Evolutionary conservation across 2,329 filamentous ascomycete genomes (phyloP).

Genomic region (Ceratocystiopsis sp.): DNA sequence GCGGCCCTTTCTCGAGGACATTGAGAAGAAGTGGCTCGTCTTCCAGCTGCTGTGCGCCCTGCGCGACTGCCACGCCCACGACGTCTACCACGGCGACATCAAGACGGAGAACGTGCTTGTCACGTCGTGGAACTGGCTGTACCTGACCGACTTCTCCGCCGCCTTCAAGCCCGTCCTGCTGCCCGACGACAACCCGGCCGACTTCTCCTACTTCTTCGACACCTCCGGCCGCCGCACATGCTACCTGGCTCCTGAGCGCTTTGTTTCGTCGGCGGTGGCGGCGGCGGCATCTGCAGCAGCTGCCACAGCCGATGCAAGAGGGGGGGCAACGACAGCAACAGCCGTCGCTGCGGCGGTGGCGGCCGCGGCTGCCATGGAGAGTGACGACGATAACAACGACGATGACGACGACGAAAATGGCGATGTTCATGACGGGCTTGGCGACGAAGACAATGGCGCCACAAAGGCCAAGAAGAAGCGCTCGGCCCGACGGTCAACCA

Average conservation of each 20-base stretch:
- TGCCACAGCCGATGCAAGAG: not conserved
- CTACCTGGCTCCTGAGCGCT: conserved; percentile 88
- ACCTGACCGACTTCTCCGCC: conserved; percentile 91
- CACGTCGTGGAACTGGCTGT: conserved; percentile 99
- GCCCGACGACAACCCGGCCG: conserved; percentile 89
- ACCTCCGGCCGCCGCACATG: conserved; percentile 81
- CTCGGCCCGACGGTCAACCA: not conserved
- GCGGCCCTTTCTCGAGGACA: conserved; percentile 86
- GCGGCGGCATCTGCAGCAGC: not conserved
- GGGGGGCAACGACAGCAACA: conserved; percentile 12
- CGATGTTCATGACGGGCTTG: not conserved
- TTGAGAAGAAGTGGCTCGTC: conserved; percentile 97
- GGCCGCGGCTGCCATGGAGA: not conserved
- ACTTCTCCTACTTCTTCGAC: conserved; percentile 97
- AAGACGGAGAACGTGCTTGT: conserved; percentile 96
- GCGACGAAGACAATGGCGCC: not conserved
- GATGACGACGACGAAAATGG: not conserved
- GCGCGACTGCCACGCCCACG: conserved; percentile 74
- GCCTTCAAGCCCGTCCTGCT: conserved; percentile 88
- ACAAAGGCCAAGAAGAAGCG: too few relatives aligned
- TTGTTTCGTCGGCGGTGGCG: conserved; percentile 54
- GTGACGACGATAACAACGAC: not conserved
- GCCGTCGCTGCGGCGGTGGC: conserved; percentile 31
- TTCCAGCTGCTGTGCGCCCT: conserved; percentile 89
- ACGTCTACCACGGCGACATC: conserved; percentile 93